Base-by-base conservation (phyloP, 1,139 yeast species). In the Kodamaea arcana region DNA sequence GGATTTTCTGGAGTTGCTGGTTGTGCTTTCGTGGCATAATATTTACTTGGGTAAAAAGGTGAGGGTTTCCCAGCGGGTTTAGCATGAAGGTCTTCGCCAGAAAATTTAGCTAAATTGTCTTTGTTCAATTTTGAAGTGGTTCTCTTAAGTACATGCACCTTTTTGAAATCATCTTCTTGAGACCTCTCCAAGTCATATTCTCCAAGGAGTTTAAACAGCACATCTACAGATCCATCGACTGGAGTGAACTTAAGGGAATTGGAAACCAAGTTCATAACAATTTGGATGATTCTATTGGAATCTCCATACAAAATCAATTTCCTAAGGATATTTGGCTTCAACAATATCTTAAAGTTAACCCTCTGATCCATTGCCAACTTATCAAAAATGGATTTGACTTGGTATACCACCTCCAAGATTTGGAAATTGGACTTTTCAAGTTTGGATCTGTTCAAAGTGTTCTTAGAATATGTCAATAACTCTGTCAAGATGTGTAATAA, bases 241-340 rank as follows among this genome's bases (percentile, higher is more conserved):
- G 95, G 95, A 0, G 97, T 88, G 50, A 90, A 90, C 51, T 90
- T 90, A 44, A 90, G 62, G 0, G 95, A 83, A 55, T 87, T 90
- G 11, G 94, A 83, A 2, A 88, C 88, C 39, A 90, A 62, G 48
- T 90, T 90, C 84, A 86, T 82, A 9, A 88, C 80, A 34, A 90
- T 80, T 57, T 90, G 97, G 36, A 84, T 78, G 30, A 90, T 83
- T 52, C 97, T 69, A 55, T 85, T 85, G 3, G 90, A 77, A 57
- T 92, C 97, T 6, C 96, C 97, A 56, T 72, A 77, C 4, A 90
- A 58, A 5, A 84, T 72, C 65, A 83, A 71, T 54, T 75, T 70
- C 48, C 86, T 60, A 41, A 78, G 52, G 3, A 72, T 56, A 41
- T 78, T 75, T n/a, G 94, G 94, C 35, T 64, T 69, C 15, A 84